Conservation (phyloP, 164 flowering plant species). For the Pachysandra terminalis region DNA sequence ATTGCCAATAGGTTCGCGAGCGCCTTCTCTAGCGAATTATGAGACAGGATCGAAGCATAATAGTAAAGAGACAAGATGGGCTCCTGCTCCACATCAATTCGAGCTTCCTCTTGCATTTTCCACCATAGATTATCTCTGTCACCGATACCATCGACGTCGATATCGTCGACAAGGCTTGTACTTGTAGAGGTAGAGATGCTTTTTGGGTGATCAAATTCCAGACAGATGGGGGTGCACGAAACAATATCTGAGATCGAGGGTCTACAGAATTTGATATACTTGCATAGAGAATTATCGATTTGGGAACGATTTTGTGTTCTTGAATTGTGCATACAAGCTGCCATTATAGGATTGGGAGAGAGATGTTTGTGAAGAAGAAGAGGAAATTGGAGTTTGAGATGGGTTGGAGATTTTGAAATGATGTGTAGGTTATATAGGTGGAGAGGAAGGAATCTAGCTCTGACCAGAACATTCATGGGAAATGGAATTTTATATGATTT, state of each 20-base stretch:
- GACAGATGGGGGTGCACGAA: slow-evolving; percentile 28
- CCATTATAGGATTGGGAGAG: slow-evolving; percentile 32
- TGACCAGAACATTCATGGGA: slow-evolving; percentile 15
- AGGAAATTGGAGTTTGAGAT: not conserved
- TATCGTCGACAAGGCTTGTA: slow-evolving; percentile 8
- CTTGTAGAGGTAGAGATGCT: not conserved
- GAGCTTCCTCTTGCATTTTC: slow-evolving; percentile 52
- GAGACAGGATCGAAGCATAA: slow-evolving; percentile 39
- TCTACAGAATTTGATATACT: slow-evolving; percentile 26
- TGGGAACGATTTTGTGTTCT: slow-evolving; percentile 29
- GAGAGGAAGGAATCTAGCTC: not conserved
- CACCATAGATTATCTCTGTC: slow-evolving; percentile 42
- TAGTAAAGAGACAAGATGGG: slow-evolving; percentile 59
- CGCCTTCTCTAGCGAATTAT: slow-evolving; percentile 46
- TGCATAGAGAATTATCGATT: slow-evolving; percentile 21
- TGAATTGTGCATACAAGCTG: slow-evolving; percentile 43
- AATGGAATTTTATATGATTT: not conserved
- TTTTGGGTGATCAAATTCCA: slow-evolving; percentile 13
- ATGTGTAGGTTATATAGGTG: slow-evolving; percentile 7
- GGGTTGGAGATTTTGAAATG: not conserved
- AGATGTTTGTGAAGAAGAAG: slow-evolving; percentile 4
- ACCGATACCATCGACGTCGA: slow-evolving; percentile 1
- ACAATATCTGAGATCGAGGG: slow-evolving; percentile 33
- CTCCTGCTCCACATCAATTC: slow-evolving; percentile 41
- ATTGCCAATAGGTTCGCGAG: slow-evolving; percentile 45